Percentiles rank a stretch among this genome's conserved stretches.
These are phyloP conservation scores for Coniella vitis DNA, from an alignment of 2,329 filamentous ascomycete genomes.

Conservation along the genomic window DNA sequence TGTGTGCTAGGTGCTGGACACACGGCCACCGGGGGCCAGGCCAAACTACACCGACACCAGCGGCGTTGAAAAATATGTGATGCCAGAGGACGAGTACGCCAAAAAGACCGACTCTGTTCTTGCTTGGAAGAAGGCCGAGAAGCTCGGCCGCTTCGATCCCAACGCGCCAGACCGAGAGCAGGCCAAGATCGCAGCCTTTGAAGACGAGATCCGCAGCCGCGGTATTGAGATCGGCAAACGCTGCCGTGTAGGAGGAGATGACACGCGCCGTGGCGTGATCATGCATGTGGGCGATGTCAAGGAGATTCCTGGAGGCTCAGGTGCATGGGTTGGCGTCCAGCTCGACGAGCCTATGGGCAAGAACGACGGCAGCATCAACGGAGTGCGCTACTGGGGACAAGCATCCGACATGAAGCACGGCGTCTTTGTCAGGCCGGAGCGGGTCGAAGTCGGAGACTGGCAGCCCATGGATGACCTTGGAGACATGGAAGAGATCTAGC, in stretches of 20 bases:
- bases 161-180: conserved; percentile 67
- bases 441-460: conserved; percentile 70
- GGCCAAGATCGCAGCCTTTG: conserved; percentile 61
- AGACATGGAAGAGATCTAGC: conserved; percentile 69
- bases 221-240: conserved; percentile 58
- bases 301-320: conserved; percentile 61
- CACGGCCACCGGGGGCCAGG: conserved; percentile 66
- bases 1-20: conserved; percentile 62
- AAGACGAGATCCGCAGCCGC: conserved; percentile 62
- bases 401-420: conserved; percentile 61
- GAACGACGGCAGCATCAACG: conserved; percentile 62
- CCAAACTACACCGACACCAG: conserved; percentile 77
- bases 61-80: conserved; percentile 79
- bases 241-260: conserved; percentile 60
- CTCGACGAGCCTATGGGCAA: conserved; percentile 80
- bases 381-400: conserved; percentile 62
- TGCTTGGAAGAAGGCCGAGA: conserved; percentile 91
- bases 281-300: conserved; percentile 67
- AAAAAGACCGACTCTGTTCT: conserved; percentile 81
- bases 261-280: conserved; percentile 62
- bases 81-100: conserved; percentile 83
- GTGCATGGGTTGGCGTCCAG: conserved; percentile 66
- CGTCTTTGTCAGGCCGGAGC: conserved; percentile 71
- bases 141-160: conserved; percentile 93
- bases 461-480: conserved; percentile 66